A percentile compares a stretch with the other conserved stretches of the same genome.
Evolutionary conservation across 352 stramenopile genomes (phyloP).

Genomic region (Phytophthora cajani): DNA sequence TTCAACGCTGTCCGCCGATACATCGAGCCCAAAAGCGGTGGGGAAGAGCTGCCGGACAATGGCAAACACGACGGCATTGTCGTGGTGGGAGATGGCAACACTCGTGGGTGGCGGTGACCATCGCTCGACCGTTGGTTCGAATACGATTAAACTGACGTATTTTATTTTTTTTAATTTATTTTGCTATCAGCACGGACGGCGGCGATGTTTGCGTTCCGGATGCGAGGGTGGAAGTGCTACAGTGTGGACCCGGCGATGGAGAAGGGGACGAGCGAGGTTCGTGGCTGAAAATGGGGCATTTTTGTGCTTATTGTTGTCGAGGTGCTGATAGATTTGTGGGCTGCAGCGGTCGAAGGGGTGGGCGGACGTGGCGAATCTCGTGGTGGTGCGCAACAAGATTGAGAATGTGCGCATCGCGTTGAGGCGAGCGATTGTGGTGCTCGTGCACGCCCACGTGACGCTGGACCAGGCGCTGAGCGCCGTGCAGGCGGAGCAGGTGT

Average conservation of each 20-base stretch:
- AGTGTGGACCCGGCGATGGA: constrained; percentile 85
- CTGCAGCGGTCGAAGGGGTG: constrained; percentile 55
- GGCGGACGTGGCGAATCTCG: constrained; percentile 65
- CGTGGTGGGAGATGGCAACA: constrained; percentile 82
- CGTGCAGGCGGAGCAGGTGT: constrained; percentile 64
- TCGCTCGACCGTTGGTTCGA: no score
- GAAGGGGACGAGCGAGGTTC: constrained; percentile 51
- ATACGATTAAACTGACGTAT: no score
- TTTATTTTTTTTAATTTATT: no score
- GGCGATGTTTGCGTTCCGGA: constrained; percentile 76
- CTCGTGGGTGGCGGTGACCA: constrained; percentile 44
- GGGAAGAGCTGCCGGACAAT: background rate
- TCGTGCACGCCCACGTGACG: constrained; percentile 85
- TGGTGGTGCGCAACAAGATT: constrained; percentile 85
- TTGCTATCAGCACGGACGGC: constrained; percentile 62
- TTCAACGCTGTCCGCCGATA: constrained; percentile 85
- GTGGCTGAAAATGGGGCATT: background rate
- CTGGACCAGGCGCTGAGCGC: constrained; percentile 72
- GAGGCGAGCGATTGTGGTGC: constrained; percentile 63
- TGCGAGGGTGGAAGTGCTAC: constrained; percentile 79
- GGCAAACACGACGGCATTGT: constrained; percentile 72
- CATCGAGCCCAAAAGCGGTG: constrained; percentile 41
- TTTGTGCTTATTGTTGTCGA: background rate
- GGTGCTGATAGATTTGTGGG: constrained; percentile 8
- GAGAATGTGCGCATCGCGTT: constrained; percentile 79